Conservation (phyloP, 257 asterid species). For the Coffea canephora region DNA sequence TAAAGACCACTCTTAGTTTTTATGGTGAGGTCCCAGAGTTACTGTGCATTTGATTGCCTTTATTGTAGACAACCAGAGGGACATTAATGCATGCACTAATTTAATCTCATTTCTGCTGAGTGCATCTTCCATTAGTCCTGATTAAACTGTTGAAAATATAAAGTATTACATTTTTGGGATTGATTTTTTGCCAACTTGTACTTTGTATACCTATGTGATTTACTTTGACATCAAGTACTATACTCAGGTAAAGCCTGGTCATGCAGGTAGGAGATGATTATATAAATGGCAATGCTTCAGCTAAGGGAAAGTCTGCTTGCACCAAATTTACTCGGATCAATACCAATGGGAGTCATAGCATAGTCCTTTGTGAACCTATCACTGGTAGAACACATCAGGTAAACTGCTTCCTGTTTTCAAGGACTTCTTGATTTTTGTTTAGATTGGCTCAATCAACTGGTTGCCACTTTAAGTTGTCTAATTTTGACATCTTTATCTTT, state of each 20-base stretch:
- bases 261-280: constrained; percentile 51
- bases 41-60: neutral
- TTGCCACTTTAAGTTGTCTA: neutral
- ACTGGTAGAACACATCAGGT: constrained; percentile 99
- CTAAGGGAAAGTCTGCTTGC: constrained; percentile 80
- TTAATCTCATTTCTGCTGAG: neutral
- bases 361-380: constrained; percentile 78
- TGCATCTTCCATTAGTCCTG: neutral
- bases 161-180: neutral
- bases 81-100: neutral
- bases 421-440: neutral
- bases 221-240: constrained; percentile 12
- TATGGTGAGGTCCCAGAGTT: neutral
- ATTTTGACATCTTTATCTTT: neutral
- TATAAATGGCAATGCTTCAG: constrained; percentile 22
- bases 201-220: constrained; percentile 3
- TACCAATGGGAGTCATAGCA: constrained; percentile 78
- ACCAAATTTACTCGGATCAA: constrained; percentile 85
- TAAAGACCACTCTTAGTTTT: neutral
- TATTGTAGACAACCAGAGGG: neutral
- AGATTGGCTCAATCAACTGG: neutral
- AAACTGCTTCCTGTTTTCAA: constrained; percentile 1
- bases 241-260: constrained; percentile 14
- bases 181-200: neutral
- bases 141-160: neutral